phyloP scores from a whole-genome alignment of 352 stramenopile genomes.

The Phytophthora multivora region DNA sequence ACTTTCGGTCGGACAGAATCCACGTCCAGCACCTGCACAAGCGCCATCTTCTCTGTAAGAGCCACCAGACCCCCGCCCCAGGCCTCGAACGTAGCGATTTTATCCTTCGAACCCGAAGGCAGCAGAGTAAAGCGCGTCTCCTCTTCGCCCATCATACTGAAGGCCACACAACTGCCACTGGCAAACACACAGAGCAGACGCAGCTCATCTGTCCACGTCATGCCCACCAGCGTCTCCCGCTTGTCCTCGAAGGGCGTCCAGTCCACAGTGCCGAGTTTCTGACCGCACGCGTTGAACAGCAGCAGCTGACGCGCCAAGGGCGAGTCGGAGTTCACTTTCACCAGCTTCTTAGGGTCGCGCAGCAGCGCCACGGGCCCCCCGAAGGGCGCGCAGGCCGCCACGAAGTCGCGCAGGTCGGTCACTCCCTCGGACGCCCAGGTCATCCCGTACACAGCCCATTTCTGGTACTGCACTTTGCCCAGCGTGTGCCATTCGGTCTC shows the following conservation, averaged over 20 bases:
- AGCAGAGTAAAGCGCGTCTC: conserved; percentile 79
- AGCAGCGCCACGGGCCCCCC: conserved; percentile 74
- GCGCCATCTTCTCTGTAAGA: conserved; percentile 82
- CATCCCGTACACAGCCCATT: conserved; percentile 78
- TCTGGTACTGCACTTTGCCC: conserved; percentile 88
- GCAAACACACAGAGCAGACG: conserved; percentile 82
- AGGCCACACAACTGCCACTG: conserved; percentile 70
- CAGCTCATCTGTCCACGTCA: conserved; percentile 86
- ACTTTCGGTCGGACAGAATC: conserved; percentile 83
- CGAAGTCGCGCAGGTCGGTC: conserved; percentile 68
- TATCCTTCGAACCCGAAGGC: conserved; percentile 65
- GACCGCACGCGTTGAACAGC: conserved; percentile 79
- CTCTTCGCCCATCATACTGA: conserved; percentile 71
- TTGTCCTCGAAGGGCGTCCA: conserved; percentile 78
- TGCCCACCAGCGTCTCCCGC: conserved; percentile 65
- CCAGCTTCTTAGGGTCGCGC: conserved; percentile 76
- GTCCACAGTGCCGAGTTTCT: conserved; percentile 58
- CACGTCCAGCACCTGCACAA: conserved; percentile 81
- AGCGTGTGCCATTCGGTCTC: conserved; percentile 86
- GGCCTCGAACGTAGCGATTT: conserved; percentile 76
- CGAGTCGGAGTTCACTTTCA: conserved; percentile 62
- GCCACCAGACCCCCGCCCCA: conserved; percentile 80
- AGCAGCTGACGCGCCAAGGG: conserved; percentile 62
- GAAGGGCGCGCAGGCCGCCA: conserved; percentile 64
- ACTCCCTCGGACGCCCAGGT: conserved; percentile 58